phyloP scores from a whole-genome alignment of 106 monocot species.

The Phalaenopsis aphrodite region DNA sequence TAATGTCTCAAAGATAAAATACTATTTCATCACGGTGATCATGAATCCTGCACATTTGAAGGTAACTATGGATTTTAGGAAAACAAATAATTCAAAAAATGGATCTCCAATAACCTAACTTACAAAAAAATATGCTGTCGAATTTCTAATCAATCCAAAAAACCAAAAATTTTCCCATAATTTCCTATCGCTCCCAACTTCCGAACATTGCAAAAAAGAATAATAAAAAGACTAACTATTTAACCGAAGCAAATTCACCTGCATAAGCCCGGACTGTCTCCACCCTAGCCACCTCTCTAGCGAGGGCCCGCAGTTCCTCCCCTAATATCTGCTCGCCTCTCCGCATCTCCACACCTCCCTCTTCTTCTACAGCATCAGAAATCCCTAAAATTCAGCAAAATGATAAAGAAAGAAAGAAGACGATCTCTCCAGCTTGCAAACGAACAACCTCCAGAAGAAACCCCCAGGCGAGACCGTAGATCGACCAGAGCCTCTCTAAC shows the following conservation, averaged over 20 bases:
- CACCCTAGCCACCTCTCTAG: slow-evolving; percentile 82
- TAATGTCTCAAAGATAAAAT: not conserved
- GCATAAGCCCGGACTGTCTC: slow-evolving; percentile 76
- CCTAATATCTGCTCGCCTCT: slow-evolving; percentile 40
- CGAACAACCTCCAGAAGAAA: slow-evolving; percentile 13
- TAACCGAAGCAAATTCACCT: slow-evolving; percentile 25
- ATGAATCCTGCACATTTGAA: not conserved
- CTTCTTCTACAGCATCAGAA: slow-evolving; percentile 12
- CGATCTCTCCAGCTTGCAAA: not conserved
- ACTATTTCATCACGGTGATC: not conserved
- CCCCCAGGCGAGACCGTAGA: slow-evolving; percentile 20
- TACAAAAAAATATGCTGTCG: not conserved
- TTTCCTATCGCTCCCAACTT: not conserved
- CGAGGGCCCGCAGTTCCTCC: slow-evolving; percentile 66
- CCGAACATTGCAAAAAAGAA: not conserved
- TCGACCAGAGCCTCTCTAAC: slow-evolving; percentile 31
- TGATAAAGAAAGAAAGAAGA: not conserved
- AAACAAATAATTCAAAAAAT: not conserved
- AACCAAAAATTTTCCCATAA: not conserved
- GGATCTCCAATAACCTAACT: not conserved
- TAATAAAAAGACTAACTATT: not conserved
- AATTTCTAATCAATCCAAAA: not conserved
- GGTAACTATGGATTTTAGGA: not conserved
- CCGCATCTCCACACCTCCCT: slow-evolving; percentile 12
- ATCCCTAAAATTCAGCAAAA: not conserved